phyloP scores from a whole-genome alignment of 306 rosid genomes.

The Parietaria judaica region DNA sequence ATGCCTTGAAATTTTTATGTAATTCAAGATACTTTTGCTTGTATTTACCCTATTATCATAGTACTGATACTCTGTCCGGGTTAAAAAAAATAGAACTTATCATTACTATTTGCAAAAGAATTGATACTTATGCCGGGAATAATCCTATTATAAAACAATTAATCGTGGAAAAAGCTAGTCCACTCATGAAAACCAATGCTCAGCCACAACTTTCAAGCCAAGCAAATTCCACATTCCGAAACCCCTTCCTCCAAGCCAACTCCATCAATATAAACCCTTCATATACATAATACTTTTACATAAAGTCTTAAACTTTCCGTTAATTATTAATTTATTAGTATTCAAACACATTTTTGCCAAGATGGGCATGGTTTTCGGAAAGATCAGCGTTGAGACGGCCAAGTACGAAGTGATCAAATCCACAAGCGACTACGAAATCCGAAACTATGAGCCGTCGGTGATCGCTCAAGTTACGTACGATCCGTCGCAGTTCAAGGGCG shows the following conservation, averaged over 20 bases:
- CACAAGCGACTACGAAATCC: conserved; percentile 57
- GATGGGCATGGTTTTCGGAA: conserved; percentile 87
- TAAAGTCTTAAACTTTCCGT: too few species aligned
- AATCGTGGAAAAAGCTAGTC: conserved; percentile 19
- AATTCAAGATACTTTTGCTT: too few species aligned
- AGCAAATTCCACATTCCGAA: conserved; percentile 10
- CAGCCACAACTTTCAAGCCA: not conserved
- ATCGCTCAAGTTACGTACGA: conserved; percentile 69
- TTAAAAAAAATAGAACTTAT: too few species aligned
- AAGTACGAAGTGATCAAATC: conserved; percentile 45
- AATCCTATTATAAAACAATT: not conserved
- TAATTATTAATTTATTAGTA: too few species aligned
- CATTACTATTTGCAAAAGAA: too few species aligned
- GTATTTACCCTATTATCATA: too few species aligned
- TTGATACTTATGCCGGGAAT: too few species aligned
- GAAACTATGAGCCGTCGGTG: conserved; percentile 48
- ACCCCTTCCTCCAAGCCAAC: conserved; percentile 24
- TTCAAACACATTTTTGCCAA: not conserved
- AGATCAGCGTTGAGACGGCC: conserved; percentile 52
- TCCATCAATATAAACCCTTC: not conserved
- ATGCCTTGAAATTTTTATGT: too few species aligned
- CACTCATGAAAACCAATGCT: conserved; percentile 14
- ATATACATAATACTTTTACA: not conserved
- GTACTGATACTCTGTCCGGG: too few species aligned
- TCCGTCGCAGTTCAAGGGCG: conserved; percentile 61